Percentiles rank a stretch among this genome's conserved stretches.
phyloP scores from a whole-genome alignment of 1,284 basidiomycete species.

The Phellinidium pouzarii region DNA sequence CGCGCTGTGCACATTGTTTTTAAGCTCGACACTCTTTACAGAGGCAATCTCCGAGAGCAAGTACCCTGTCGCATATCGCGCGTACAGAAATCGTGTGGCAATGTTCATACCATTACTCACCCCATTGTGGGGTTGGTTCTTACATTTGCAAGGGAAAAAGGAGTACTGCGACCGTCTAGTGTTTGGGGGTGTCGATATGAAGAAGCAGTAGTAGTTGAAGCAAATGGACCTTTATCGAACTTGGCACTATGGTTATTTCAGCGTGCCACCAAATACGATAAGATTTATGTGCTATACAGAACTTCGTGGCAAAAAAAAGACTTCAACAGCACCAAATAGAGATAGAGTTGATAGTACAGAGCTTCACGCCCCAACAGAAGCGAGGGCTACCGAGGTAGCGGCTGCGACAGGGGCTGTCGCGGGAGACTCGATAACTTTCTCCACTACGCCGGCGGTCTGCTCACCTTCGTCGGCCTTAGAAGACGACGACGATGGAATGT shows the following conservation, averaged over 20 bases:
- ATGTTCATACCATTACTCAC: slow-evolving; percentile 70
- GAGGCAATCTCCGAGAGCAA: slow-evolving; percentile 75
- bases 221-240: too few species aligned
- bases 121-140: slow-evolving; percentile 32
- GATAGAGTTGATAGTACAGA: not conserved
- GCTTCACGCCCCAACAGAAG: slow-evolving; percentile 16
- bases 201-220: not conserved
- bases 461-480: slow-evolving; percentile 6
- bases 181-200: slow-evolving; percentile 31
- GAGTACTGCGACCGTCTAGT: slow-evolving; percentile 34
- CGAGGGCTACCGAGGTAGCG: slow-evolving; percentile 18
- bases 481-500: slow-evolving; percentile 10
- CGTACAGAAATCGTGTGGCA: slow-evolving; percentile 74
- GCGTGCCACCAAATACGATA: too few species aligned
- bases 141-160: slow-evolving; percentile 32
- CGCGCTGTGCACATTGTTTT: slow-evolving; percentile 62
- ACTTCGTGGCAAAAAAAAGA: not conserved
- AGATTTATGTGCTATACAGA: not conserved
- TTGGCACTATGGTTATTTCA: too few species aligned
- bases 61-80: slow-evolving; percentile 66
- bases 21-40: slow-evolving; percentile 69
- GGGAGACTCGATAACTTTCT: slow-evolving; percentile 21
- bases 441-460: slow-evolving; percentile 11
- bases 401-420: slow-evolving; percentile 21
- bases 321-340: not conserved